Base-by-base conservation (phyloP, 2,329 filamentous ascomycete species). In the Stachybotrys echinatus region DNA sequence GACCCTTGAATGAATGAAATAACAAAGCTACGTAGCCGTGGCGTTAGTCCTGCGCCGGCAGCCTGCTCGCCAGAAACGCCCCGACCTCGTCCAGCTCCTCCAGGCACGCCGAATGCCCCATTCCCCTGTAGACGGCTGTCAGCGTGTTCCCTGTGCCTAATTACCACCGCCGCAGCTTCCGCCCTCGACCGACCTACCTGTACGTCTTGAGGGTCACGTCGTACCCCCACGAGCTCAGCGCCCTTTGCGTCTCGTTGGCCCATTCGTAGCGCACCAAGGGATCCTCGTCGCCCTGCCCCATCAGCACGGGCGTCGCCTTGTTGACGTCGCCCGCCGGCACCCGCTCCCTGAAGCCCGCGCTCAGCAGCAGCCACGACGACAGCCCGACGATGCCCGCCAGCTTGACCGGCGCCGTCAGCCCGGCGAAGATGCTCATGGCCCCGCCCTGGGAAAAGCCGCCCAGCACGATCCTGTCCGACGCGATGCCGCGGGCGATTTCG, bases 401-500 rank as follows among this genome's bases (percentile, higher is more conserved):
- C 69, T 89, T 89, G 57, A 81, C 75, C 50, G 74, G 70, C 55
- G 74, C 79, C 2, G 89, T 95, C 40, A 95, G 69, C 6, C 89
- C 91, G 0, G 87, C 77, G 62, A 95, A 83, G 27, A 96, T 70
- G 21, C 88, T 83, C 76, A 96, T 89, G 49, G 90, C 90, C 48
- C 89, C 92, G 51, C 92, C 92, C 70, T 96, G 82, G 21, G 83
- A 87, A 75, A 92, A 92, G 40, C 88, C 88, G 31, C 88, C 92
- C 12, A 96, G 72, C 14, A 96, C 82, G 62, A 97, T 89, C 48
- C 90, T 85, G 52, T 88, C 81, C 1, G 89, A 77, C 1, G 88
- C 81, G 60, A 96, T 92, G 52, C 90, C 89, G 51, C 83, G 80
- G 46, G 86, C 83, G 49, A 95, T 82, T 70, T 96, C 89, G 55